Conservation (phyloP, 108 stramenopile species). For the Nitzschia putrida region DNA sequence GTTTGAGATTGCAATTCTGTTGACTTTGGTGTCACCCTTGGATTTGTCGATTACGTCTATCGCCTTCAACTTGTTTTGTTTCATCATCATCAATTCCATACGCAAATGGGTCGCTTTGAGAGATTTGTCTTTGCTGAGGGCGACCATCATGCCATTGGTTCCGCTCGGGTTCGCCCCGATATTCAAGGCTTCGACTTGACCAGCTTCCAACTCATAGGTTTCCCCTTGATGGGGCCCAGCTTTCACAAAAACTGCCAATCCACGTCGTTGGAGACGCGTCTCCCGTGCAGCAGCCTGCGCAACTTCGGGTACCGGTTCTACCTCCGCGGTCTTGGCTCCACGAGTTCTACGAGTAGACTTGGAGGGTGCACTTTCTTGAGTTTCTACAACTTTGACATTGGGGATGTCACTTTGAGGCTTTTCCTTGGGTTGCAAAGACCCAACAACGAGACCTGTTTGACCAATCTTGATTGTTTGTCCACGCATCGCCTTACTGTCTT, state of each 20-base stretch:
- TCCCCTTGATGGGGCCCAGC: conserved; percentile 49
- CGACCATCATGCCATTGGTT: conserved; percentile 1
- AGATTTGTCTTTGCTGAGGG: conserved; percentile 21
- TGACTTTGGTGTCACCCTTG: conserved; percentile 52
- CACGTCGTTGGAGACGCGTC: conserved; percentile 20
- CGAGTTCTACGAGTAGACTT: neutral
- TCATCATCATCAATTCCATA: conserved; percentile 27
- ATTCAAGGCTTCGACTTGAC: conserved; percentile 22
- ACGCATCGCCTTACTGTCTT: conserved; percentile 45
- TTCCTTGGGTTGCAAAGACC: conserved; percentile 7
- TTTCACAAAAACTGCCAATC: conserved; percentile 21
- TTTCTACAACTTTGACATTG: neutral
- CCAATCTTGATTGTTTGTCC: conserved; percentile 54
- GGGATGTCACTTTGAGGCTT: neutral
- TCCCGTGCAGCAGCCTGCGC: neutral
- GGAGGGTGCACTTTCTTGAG: neutral
- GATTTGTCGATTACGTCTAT: conserved; percentile 56
- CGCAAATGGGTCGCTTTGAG: conserved; percentile 31
- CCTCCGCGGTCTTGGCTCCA: neutral
- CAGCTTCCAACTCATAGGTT: conserved; percentile 24
- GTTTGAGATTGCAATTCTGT: conserved; percentile 39
- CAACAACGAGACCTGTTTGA: conserved; percentile 11
- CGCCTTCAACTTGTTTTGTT: conserved; percentile 36
- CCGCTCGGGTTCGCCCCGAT: conserved; percentile 36
- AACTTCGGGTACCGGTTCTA: neutral